phyloP scores from a whole-genome alignment of 768 basidiomycete species.

The Suillus americanus region DNA sequence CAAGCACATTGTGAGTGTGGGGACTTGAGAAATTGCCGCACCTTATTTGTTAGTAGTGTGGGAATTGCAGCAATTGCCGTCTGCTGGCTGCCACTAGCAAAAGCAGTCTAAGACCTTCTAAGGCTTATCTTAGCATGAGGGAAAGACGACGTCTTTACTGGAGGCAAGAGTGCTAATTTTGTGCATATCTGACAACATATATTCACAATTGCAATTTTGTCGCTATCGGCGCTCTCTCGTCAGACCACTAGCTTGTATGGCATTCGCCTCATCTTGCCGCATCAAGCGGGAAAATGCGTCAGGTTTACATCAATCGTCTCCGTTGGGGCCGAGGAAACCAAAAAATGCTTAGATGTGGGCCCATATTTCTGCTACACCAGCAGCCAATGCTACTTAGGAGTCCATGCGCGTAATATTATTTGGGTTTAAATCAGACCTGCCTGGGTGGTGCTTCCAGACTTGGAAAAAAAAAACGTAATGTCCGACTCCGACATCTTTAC shows the following conservation, averaged over 20 bases:
- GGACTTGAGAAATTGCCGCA: background rate
- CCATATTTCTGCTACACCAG: background rate
- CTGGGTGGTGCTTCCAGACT: background rate
- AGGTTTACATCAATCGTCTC: background rate
- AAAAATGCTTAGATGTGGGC: background rate
- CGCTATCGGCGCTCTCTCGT: background rate
- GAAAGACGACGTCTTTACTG: background rate
- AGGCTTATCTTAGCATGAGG: conserved; percentile 2
- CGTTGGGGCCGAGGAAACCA: background rate
- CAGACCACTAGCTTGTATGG: background rate
- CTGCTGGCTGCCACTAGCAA: background rate
- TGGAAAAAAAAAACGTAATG: background rate
- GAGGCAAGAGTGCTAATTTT: conserved; percentile 1
- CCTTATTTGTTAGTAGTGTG: background rate
- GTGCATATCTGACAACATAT: background rate
- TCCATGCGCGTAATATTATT: background rate
- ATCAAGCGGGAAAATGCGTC: background rate
- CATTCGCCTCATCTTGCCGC: background rate
- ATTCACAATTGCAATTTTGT: background rate
- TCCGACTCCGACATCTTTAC: background rate
- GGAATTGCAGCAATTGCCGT: background rate
- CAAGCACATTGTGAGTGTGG: background rate
- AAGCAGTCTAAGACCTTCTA: background rate
- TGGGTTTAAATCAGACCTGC: background rate
- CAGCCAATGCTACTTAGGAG: background rate